These are phyloP conservation scores for Aspergillus pseudonomiae DNA, from an alignment of 2,329 filamentous ascomycete species.

Conservation along the genomic window DNA sequence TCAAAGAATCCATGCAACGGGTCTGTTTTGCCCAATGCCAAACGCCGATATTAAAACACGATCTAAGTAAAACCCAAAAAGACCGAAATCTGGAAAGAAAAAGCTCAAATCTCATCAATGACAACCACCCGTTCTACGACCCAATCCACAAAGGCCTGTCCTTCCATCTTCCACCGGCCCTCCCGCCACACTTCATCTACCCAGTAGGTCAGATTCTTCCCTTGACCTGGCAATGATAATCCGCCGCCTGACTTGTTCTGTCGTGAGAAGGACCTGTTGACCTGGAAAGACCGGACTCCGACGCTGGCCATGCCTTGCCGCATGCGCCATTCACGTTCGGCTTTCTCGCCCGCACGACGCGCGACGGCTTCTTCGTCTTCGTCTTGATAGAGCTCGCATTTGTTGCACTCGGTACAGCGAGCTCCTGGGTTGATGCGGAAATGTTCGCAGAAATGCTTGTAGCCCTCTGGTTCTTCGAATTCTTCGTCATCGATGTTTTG, in stretches of 20 bases:
- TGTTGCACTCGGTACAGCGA: slow-evolving; percentile 75
- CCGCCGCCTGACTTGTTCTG: not conserved
- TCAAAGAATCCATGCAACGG: not conserved
- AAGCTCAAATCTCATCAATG: slow-evolving; percentile 34
- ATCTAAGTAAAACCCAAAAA: not conserved
- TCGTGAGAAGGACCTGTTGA: slow-evolving; percentile 33
- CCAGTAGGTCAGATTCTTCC: slow-evolving; percentile 38
- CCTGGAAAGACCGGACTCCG: slow-evolving; percentile 23
- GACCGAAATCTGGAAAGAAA: not conserved
- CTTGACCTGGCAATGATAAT: slow-evolving; percentile 17
- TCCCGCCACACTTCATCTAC: slow-evolving; percentile 41
- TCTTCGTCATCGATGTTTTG: slow-evolving; percentile 26
- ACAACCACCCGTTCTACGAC: slow-evolving; percentile 45
- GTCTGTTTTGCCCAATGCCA: not conserved
- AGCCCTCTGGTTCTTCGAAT: slow-evolving; percentile 66
- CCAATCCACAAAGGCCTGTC: slow-evolving; percentile 44
- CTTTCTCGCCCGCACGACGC: slow-evolving; percentile 68
- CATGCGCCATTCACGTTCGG: slow-evolving; percentile 71
- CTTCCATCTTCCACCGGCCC: slow-evolving; percentile 46
- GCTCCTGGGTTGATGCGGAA: slow-evolving; percentile 81
- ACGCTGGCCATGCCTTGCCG: slow-evolving; percentile 55
- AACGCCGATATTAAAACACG: slow-evolving; percentile 9
- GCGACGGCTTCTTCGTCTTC: slow-evolving; percentile 74
- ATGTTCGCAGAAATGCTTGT: slow-evolving; percentile 94
- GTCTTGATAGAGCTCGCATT: slow-evolving; percentile 73